phyloP scores from a whole-genome alignment of 1,284 basidiomycete genomes.

The Malassezia caprae region DNA sequence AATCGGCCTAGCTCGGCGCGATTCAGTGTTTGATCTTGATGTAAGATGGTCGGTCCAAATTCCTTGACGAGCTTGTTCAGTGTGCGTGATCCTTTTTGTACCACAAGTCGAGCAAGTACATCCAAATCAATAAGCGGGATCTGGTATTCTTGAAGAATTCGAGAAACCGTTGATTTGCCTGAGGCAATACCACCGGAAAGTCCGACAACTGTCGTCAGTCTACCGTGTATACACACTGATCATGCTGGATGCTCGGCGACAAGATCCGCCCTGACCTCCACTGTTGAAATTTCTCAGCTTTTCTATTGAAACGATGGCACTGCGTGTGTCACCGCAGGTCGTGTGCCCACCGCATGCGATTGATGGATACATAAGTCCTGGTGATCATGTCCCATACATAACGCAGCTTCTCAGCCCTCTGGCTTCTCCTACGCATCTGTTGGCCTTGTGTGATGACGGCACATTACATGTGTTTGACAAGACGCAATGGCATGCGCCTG shows the following conservation, averaged over 20 bases:
- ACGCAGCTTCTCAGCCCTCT: slow-evolving; percentile 27
- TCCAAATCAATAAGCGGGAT: slow-evolving; percentile 81
- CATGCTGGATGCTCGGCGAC: not conserved
- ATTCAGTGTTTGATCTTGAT: slow-evolving; percentile 62
- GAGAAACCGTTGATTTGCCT: slow-evolving; percentile 50
- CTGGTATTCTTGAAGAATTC: not conserved
- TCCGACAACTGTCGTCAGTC: slow-evolving; percentile 64
- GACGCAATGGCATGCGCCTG: slow-evolving; percentile 13
- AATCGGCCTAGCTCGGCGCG: slow-evolving; percentile 72
- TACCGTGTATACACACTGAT: slow-evolving; percentile 9
- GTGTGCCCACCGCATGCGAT: not conserved
- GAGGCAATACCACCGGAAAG: slow-evolving; percentile 94
- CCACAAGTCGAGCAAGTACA: slow-evolving; percentile 73
- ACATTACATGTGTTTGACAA: slow-evolving; percentile 30
- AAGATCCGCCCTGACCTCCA: not conserved
- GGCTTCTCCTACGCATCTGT: slow-evolving; percentile 21
- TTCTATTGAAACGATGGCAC: not conserved
- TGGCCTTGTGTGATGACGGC: slow-evolving; percentile 24
- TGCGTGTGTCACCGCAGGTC: slow-evolving; percentile 5
- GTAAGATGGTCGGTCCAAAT: slow-evolving; percentile 67
- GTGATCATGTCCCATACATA: slow-evolving; percentile 17
- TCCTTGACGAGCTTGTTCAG: slow-evolving; percentile 60
- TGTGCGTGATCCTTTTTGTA: slow-evolving; percentile 70
- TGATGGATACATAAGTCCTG: not conserved
- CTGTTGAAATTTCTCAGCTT: not conserved